Evolutionary conservation across 768 basidiomycete genomes (phyloP), one percentile per base, ranked within the genome.

Genomic region (Boletus huronensis): DNA sequence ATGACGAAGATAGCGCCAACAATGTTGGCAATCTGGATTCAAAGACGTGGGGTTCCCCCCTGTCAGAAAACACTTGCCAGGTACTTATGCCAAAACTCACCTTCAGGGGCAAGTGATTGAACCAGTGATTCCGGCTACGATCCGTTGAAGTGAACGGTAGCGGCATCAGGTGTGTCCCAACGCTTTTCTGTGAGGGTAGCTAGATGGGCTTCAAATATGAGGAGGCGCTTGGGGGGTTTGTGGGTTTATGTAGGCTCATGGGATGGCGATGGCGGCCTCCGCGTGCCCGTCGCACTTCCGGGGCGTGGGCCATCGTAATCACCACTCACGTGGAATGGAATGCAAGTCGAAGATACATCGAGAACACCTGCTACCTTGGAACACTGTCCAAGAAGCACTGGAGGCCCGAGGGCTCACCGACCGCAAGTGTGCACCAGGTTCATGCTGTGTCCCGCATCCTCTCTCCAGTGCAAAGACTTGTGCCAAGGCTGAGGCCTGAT

Each of bases 1-100:
- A 84, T 74, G 55, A 84, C 79, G 48, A 79, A 63, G 67, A 83
- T 57, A 55, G 80, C 84, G 46, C 79, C 78, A 53, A 82, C 44
- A 42, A 85, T 74, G 68, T 85, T 85, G 52, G 78, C 74, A 50
- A 84, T 60, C 79, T 79, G 35, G 16, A 48, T 40, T 14, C 48
- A 35, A n/a, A 19, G 29, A 19, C 39, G 19, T 35, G 48, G 11
- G 32, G 32, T 2, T 1, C 19, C 16, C 6, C 17, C 17, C 6
- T n/a, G 50, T 68, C 55, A 58, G 35, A 21, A 35, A n/a, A 36
- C n/a, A 21, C 32, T 26, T 19, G 44, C 9, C n/a, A 48, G 41
- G 39, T 23, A n/a, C n/a, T n/a, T n/a, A 43, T 41, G 43, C 42
- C n/a, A 34, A 45, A 29, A 36, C 57, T 44, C 40, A 81, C 83